Base-by-base conservation (phyloP, 305 asterid species). In the Ajuga reptans region DNA sequence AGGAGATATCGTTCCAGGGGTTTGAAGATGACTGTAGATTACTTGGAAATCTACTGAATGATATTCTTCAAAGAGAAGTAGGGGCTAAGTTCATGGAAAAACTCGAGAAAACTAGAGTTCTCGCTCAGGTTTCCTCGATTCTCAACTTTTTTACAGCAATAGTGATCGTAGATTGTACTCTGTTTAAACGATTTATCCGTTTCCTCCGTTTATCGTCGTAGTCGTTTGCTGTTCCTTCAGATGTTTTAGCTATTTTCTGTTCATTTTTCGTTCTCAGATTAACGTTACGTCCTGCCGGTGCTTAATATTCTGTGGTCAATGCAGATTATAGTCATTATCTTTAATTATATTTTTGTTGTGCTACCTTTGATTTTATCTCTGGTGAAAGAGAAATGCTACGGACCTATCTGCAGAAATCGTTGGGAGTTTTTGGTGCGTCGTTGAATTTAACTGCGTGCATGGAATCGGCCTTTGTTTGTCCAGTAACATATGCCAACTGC, bases 11-110 rank as follows among this genome's bases (percentile, higher is more conserved):
- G 69, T 87, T 89, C 42, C 97, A 86, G 77, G 89, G 96, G 57
- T 93, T 83, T 73, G 99, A 93, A 62, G 99, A 93, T 83, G 97
- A 91, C 76, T 91, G 87, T 66, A 84, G 86, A 77, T 78, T 91
- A 3, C 89, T 93, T 2, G 87, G 85, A 9, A 89, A 86, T 79
- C 91, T 93, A 33, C 96, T 93, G 37, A 87, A 86, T 16, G 99
- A 91, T 69, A 96, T 93, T 27, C 94, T 93, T 59, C 92, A 87
- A 3, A 69, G 99, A 58, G 96, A 93, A 80, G 87, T 91, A 6
- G 98, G 97, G 18, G 82, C 85, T 0, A 10, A 76, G 6, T 87
- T 91, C 84, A 84, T 91, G 95, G 95, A 86, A 17, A 91, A 81
- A 66, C 88, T 91, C 50, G 99, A 93, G 63, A 79, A 79, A 34